phyloP scores from a whole-genome alignment of 2,329 filamentous ascomycete species.

The Penicillium rolfsii region DNA sequence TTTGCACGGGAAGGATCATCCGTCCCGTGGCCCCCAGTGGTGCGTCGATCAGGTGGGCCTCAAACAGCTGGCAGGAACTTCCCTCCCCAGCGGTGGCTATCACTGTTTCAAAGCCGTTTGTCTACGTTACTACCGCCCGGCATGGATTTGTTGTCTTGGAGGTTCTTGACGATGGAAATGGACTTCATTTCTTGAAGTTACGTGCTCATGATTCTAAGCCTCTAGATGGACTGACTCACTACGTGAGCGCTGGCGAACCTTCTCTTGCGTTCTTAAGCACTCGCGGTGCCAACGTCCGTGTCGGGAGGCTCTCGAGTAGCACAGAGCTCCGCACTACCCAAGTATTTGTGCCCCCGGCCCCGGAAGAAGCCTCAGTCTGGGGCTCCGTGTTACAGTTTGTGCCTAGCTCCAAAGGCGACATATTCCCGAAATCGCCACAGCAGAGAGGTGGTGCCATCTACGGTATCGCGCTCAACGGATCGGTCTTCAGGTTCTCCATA shows the following conservation, averaged over 20 bases:
- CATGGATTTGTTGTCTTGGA: constrained; percentile 58
- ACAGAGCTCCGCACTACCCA: constrained; percentile 28
- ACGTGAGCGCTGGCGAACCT: constrained; percentile 43
- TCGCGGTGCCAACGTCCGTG: constrained; percentile 56
- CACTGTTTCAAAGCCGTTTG: constrained; percentile 49
- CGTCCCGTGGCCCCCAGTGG: constrained; percentile 50
- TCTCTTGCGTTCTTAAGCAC: constrained; percentile 54
- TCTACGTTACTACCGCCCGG: constrained; percentile 59
- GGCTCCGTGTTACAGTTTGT: constrained; percentile 40
- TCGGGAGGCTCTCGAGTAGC: constrained; percentile 33
- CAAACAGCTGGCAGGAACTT: constrained; percentile 44
- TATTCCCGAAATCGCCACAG: constrained; percentile 32
- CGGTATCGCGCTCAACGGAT: constrained; percentile 70
- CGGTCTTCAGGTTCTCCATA: constrained; percentile 69
- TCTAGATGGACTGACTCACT: constrained; percentile 39
- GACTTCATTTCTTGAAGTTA: constrained; percentile 27
- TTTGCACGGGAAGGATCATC: constrained; percentile 50
- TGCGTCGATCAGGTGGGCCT: constrained; percentile 47
- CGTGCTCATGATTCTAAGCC: constrained; percentile 41
- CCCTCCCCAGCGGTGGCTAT: constrained; percentile 57
- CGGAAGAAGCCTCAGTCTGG: constrained; percentile 39
- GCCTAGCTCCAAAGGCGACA: constrained; percentile 22
- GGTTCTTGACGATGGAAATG: constrained; percentile 38
- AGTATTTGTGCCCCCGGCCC: constrained; percentile 1
- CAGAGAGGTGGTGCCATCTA: constrained; percentile 53